A percentile compares a stretch with the other conserved stretches of the same genome.
Conservation (phyloP, 768 basidiomycete genomes). For the Obba rivulosa region DNA sequence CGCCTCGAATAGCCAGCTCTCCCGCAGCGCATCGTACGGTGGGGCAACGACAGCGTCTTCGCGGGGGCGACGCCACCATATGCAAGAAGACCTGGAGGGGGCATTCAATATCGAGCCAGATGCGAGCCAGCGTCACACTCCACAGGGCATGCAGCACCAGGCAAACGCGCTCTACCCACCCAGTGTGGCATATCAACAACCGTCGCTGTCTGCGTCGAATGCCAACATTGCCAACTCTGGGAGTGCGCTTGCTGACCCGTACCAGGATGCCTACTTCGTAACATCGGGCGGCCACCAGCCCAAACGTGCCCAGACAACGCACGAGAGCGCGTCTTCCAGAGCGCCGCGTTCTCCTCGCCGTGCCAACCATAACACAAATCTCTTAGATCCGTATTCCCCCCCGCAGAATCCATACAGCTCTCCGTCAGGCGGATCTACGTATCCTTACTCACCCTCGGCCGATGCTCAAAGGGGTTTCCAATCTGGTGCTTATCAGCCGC, state of each 20-base stretch:
- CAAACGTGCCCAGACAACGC: conserved; percentile 51
- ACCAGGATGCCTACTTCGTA: conserved; percentile 60
- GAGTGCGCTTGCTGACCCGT: conserved; percentile 39
- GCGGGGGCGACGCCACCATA: conserved; percentile 59
- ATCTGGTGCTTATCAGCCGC: conserved; percentile 44
- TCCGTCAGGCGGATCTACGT: conserved; percentile 41
- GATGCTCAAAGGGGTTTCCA: conserved; percentile 37
- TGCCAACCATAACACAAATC: conserved; percentile 41
- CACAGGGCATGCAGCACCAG: conserved; percentile 17
- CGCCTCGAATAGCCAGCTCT: conserved; percentile 48
- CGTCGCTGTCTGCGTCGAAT: conserved; percentile 14
- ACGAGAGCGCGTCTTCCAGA: conserved; percentile 46
- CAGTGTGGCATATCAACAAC: conserved; percentile 48
- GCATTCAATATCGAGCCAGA: conserved; percentile 37
- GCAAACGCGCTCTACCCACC: conserved; percentile 52
- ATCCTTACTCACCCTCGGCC: conserved; percentile 35
- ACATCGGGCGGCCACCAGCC: conserved; percentile 41
- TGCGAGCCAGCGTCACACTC: conserved; percentile 32
- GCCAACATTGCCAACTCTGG: conserved; percentile 27
- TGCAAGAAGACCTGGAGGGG: conserved; percentile 63
- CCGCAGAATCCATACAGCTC: conserved; percentile 64
- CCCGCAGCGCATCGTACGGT: conserved; percentile 65
- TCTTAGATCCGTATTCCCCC: conserved; percentile 69
- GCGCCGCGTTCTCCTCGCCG: conserved; percentile 61
- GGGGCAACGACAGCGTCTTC: conserved; percentile 39